These are phyloP conservation scores for Syzygium jambos DNA, from an alignment of 345 rosid species.

Conservation along the genomic window DNA sequence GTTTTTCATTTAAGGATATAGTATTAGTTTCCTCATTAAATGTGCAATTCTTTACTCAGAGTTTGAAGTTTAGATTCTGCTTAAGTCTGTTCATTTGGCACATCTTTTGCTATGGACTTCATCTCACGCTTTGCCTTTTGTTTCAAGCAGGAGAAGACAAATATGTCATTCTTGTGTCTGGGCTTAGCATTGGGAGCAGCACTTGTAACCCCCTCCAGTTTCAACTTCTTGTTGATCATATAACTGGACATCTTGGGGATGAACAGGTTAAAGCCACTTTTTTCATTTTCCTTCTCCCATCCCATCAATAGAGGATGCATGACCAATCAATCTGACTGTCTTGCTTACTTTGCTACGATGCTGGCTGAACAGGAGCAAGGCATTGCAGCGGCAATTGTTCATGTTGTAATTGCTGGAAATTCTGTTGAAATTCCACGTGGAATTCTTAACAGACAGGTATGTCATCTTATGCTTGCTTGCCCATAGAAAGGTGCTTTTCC, in stretches of 20 bases:
- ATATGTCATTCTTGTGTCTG: conserved; percentile 75
- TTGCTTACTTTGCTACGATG: not conserved
- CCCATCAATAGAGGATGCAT: not conserved
- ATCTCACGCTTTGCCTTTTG: not conserved
- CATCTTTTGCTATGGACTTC: not conserved
- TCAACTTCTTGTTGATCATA: conserved; percentile 96
- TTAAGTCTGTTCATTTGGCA: not conserved
- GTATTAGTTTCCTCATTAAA: not conserved
- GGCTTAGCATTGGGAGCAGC: conserved; percentile 63
- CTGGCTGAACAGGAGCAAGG: conserved; percentile 51
- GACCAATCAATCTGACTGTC: not conserved
- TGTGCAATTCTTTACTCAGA: not conserved
- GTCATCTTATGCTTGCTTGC: not conserved
- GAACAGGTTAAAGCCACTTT: conserved; percentile 48
- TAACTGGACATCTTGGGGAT: conserved; percentile 89
- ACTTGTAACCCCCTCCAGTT: conserved; percentile 70
- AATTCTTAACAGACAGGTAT: conserved; percentile 75
- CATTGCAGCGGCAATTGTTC: conserved; percentile 77
- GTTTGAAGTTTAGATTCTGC: not conserved
- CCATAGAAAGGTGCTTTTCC: not conserved
- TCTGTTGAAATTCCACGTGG: conserved; percentile 70
- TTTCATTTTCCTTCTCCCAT: not conserved
- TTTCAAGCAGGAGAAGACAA: conserved; percentile 68
- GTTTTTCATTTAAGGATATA: not conserved
- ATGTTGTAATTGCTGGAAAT: conserved; percentile 87